Evolutionary conservation across 106 monocot genomes (phyloP), one percentile per base, ranked within the genome.

Genomic region (Agapanthus africanus): DNA sequence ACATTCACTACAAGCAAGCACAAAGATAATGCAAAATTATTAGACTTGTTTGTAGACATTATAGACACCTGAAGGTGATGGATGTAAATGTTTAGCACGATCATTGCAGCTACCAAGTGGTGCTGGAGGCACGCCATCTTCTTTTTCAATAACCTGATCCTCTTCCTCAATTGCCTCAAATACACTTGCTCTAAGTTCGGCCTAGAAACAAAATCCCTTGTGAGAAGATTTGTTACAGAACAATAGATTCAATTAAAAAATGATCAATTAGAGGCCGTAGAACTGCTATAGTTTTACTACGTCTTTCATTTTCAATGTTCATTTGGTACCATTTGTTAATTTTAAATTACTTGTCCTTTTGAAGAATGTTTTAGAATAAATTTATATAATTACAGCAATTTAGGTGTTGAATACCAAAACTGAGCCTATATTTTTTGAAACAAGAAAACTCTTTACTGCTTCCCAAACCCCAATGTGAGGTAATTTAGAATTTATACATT

Each of bases 141-240:
- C 95, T 69, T 88, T 88, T 80, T 95, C 86, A 66, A 78, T 23
- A 40, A 73, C 88, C 28, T 71, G 79, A 67, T 95, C 95, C 73
- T 95, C 95, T 60, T 95, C 95, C 77, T 95, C 95, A 60, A 95
- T 95, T 42, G 95, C 95, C 72, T 95, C 95, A 79, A 95, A 95
- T 11, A 95, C 91, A 78, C 88, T 95, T 76, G 95, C 88, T 65
- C 95, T 79, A 18, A 95, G 81, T 78, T 95, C 95, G 66, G 95
- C 95, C 95, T 95, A 69, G 1, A 69, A 67, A 9, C 37, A 42
- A 62, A 52, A 56, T 14, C 40, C 40, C 41, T 36, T 40, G 71
- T 14, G 41, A 0, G 40, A 59, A 11, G 33, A 36, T n/a, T 15
- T 59, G 25, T 40, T 63, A 59, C 33, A 44, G 30, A 27, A 30